Percentiles rank a stretch among this genome's conserved stretches.
These are phyloP conservation scores for Bretschneidera sinensis DNA, from an alignment of 345 rosid species.

Conservation along the genomic window DNA sequence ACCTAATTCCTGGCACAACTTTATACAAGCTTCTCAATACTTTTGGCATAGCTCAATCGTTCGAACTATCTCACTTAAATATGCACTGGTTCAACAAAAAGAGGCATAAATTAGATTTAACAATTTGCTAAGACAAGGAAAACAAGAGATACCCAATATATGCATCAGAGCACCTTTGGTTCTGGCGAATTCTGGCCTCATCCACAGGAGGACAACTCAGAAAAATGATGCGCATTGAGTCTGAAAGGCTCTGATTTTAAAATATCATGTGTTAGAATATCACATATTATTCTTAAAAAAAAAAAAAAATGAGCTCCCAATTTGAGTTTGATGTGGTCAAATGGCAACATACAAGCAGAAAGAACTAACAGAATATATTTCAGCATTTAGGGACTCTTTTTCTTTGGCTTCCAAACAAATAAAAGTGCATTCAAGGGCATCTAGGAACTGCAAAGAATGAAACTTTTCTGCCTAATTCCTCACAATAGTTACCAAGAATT, in stretches of 20 bases:
- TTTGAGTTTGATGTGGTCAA: background rate
- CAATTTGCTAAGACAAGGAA: background rate
- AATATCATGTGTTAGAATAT: constrained; percentile 1
- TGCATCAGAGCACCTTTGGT: constrained; percentile 47
- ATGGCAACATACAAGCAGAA: background rate
- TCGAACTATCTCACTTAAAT: constrained; percentile 67
- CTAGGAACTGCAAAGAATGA: background rate
- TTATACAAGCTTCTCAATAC: constrained; percentile 78
- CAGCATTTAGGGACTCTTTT: background rate
- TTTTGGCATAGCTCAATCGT: constrained; percentile 76
- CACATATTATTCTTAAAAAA: constrained; percentile 1
- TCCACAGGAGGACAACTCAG: constrained; percentile 88
- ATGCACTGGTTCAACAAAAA: constrained; percentile 39
- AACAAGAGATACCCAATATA: constrained; percentile 5
- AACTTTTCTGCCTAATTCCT: background rate
- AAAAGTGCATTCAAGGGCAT: too few species aligned
- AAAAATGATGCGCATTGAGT: constrained; percentile 53
- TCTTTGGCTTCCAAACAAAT: too few species aligned
- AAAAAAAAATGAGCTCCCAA: background rate
- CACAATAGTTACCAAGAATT: too few species aligned
- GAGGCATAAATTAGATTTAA: background rate
- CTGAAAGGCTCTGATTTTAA: constrained; percentile 67
- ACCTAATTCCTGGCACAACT: constrained; percentile 68
- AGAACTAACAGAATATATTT: too few species aligned
- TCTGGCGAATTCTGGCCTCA: constrained; percentile 57